Evolutionary conservation across 768 basidiomycete species (phyloP).

Genomic region (Calocybe indica): DNA sequence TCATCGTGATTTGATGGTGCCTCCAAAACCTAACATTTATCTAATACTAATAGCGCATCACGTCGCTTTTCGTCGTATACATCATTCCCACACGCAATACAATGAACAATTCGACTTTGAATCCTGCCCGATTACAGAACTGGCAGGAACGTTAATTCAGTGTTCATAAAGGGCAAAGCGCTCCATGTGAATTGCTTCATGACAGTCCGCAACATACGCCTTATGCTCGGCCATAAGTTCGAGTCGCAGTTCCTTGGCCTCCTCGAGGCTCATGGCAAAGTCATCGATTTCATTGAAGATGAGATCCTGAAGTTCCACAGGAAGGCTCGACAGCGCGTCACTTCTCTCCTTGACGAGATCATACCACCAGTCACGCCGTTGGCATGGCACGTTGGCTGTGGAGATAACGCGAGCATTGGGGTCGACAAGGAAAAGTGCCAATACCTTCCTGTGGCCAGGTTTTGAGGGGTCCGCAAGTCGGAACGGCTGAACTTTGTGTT

Average conservation of each 20-base stretch:
- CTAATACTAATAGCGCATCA: no score
- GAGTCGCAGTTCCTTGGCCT: conserved; percentile 23
- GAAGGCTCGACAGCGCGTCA: conserved; percentile 12
- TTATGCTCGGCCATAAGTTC: conserved; percentile 27
- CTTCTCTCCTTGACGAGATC: conserved; percentile 5
- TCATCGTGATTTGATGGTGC: no score
- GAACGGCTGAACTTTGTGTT: conserved; percentile 25
- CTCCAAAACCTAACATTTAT: no score
- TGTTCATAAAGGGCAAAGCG: conserved; percentile 21
- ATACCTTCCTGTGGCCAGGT: conserved; percentile 30
- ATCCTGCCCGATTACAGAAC: no score
- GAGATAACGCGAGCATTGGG: conserved; percentile 18
- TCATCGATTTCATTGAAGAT: conserved; percentile 16
- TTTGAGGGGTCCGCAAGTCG: conserved; percentile 21
- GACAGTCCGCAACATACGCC: conserved; percentile 12
- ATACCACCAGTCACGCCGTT: conserved; percentile 18
- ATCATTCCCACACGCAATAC: no score
- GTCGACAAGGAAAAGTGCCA: conserved; percentile 31
- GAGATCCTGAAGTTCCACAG: conserved; percentile 17
- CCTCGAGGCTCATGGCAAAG: conserved; percentile 19
- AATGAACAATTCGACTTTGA: no score
- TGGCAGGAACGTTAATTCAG: not conserved
- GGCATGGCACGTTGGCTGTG: conserved; percentile 20
- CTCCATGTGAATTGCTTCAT: conserved; percentile 6
- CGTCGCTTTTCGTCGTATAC: no score